phyloP scores from a whole-genome alignment of 192 early-diverging fungal species.

The Linderina pennispora region DNA sequence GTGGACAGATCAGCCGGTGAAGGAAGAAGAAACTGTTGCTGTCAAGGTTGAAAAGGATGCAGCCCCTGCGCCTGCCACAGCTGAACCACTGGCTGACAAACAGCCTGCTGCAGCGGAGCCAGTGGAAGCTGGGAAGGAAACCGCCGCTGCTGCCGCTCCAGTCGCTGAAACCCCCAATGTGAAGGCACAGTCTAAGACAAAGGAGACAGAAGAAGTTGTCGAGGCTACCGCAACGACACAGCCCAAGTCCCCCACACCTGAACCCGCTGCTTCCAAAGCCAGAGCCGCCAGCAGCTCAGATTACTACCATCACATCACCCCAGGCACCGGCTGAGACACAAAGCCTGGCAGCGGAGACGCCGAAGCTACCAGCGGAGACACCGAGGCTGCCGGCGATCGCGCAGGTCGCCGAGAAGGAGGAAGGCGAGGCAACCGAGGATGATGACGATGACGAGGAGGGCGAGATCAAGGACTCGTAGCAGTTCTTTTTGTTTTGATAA shows the following conservation, averaged over 20 bases:
- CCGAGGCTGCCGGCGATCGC: constrained; percentile 4
- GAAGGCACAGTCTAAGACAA: neutral
- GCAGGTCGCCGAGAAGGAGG: constrained; percentile 18
- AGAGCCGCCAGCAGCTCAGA: no score
- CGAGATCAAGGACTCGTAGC: constrained; percentile 31
- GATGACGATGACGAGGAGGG: constrained; percentile 43
- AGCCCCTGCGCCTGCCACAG: no score
- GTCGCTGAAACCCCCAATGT: neutral
- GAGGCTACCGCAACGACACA: neutral
- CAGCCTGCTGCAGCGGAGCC: neutral
- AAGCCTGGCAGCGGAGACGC: no score
- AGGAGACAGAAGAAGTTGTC: neutral
- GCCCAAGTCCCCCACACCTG: no score
- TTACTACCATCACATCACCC: no score
- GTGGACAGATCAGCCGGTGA: no score
- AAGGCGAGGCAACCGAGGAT: constrained; percentile 43
- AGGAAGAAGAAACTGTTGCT: neutral
- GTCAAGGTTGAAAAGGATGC: no score
- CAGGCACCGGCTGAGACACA: no score
- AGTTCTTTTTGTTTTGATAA: no score
- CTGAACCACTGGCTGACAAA: no score
- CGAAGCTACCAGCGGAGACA: neutral
- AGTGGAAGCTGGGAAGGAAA: no score
- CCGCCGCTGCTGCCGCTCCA: neutral
- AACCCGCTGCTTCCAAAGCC: no score